Evolutionary conservation across 345 rosid genomes (phyloP), one percentile per base, ranked within the genome.

Genomic region (Excoecaria agallocha): DNA sequence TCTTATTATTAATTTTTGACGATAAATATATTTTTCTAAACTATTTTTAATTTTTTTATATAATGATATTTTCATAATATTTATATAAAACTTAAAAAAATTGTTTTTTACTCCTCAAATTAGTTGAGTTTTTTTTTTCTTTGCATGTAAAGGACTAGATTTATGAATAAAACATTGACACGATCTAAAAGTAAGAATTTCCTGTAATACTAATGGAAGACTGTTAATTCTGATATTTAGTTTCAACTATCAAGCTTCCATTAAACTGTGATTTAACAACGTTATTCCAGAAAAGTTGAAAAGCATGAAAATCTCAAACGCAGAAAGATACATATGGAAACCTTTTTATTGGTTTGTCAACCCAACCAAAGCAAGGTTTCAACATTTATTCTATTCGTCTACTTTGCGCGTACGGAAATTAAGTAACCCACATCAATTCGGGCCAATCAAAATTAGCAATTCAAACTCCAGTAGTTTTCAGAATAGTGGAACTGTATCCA

Each of bases 401-500:
- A 20, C n/a, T 30, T 50, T 50, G 22, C 39, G 22, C 39, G 12
- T 24, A 12, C 48, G 48, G 56, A 20, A 39, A 63, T 63, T 38
- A n/a, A n/a, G n/a, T n/a, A 43, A 62, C 48, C 48, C 48, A 43
- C 10, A 9, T 51, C 5, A 35, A 39, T 37, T 51, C 19, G 24
- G 24, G 35, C 22, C 49, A 54, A 10, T 2, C n/a, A 48, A 0
- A 68, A 49, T 5, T 43, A 43, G 48, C 10, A 43, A 49, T 12
- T 64, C n/a, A 52, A 25, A 25, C 45, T n/a, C n/a, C 77, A 61
- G 74, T 10, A 77, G 73, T 66, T 11, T 30, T 52, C 41, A 55
- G 48, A 61, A 82, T 72, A 25, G 74, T 43, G 19, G 66, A 41
- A 56, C 83, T 79, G 22, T 82, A 82, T 4, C 81, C 85, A 48